Base-by-base conservation (phyloP, 345 rosid species). In the Moricandia moricandioides region DNA sequence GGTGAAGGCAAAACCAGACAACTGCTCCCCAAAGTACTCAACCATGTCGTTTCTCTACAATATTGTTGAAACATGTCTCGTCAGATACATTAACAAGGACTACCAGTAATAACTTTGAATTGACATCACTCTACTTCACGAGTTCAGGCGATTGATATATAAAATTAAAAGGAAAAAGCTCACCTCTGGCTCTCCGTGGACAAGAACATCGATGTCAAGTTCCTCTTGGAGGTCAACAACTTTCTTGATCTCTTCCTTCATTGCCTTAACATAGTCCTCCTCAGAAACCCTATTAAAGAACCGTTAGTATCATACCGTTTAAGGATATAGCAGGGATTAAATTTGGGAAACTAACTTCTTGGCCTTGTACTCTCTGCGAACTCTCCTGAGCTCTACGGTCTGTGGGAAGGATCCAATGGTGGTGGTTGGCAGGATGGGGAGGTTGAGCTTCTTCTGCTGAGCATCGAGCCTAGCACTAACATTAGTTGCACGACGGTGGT, bases 131-230 rank as follows among this genome's bases (percentile, higher is more conserved):
- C 54, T 39, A 47, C 61, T 62, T 47, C 14, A 0, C 21, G 17
- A 45, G 10, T 11, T 54, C 63, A 40, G 58, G 58, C 31, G 30
- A 21, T 49, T 18, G 26, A 26, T 62, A 18, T 11, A 29, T 40
- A 58, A 59, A 10, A 3, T 17, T 10, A 24, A 18, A 33, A 61
- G 14, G 4, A 59, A 33, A 37, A 67, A 37, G 65, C 79, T 80
- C 71, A 90, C 98, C 96, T 94, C 98, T 18, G 97, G 98, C 87
- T 94, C 97, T 84, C 98, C 98, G 35, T 91, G 97, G 73, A 94
- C 98, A 65, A 94, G 81, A 63, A 94, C 98, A 90, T 94, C 98
- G 62, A 94, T 94, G 78, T 94, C 97, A 57, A 94, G 95, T 73
- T 91, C 97, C 77, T 90, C 98, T 72, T 91, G 97, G 55, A 94